Conservation (phyloP, 495 filamentous ascomycete species). For the Opeltia flavorubescens region DNA sequence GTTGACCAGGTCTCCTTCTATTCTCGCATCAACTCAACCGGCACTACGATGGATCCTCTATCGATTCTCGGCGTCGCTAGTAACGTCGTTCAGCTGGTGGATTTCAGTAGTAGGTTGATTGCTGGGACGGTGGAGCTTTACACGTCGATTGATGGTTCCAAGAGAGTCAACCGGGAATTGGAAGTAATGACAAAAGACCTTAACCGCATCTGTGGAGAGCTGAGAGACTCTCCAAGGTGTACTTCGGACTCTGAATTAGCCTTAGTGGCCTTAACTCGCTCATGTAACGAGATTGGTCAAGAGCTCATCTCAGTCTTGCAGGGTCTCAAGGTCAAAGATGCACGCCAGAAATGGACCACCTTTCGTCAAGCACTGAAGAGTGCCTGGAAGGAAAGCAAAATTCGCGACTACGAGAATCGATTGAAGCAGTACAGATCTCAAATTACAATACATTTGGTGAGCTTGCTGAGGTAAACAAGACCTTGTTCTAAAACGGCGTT, state of each 20-base stretch:
- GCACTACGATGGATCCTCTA: slow-evolving; percentile 1
- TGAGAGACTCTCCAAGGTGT: background rate
- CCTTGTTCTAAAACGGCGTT: background rate
- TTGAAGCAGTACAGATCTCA: slow-evolving; percentile 11
- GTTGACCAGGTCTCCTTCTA: no score
- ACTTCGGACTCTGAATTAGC: background rate
- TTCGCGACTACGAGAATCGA: slow-evolving; percentile 9
- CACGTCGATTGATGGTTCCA: background rate
- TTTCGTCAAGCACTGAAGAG: slow-evolving; percentile 6
- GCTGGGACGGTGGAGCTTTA: background rate
- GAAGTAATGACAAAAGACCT: background rate
- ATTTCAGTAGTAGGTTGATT: background rate
- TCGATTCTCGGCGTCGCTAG: background rate
- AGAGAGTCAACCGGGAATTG: background rate
- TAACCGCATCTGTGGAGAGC: background rate
- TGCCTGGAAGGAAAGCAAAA: slow-evolving; percentile 10
- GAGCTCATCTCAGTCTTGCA: background rate
- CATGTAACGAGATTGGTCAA: background rate
- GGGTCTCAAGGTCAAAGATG: slow-evolving; percentile 1
- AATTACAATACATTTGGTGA: slow-evolving; percentile 7
- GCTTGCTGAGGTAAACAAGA: slow-evolving; percentile 11
- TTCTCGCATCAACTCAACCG: no score
- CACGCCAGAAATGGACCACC: slow-evolving; percentile 3
- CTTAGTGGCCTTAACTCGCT: background rate
- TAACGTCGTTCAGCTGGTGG: background rate